Evolutionary conservation across 441 rosid genomes (phyloP), one percentile per base, ranked within the genome.

Genomic region (Capsella rubella): DNA sequence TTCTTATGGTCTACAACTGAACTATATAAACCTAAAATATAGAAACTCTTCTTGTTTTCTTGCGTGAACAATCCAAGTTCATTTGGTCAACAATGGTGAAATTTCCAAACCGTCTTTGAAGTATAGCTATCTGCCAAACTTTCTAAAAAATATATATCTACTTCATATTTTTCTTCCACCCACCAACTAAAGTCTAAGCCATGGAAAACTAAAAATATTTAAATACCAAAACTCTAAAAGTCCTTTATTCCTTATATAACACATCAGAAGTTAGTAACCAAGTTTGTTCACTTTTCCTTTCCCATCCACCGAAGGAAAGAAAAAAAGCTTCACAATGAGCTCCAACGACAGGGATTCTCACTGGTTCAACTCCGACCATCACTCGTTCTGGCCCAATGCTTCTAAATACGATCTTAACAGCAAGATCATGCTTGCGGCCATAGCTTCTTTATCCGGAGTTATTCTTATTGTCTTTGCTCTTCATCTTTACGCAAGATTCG

Each of bases 371-470:
- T 27, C 52, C 31, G 3, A 6, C 1, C 67, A 50, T 51, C 69
- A 35, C 61, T 64, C 67, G 3, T 64, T 70, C 40, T 57, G 71
- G 76, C 67, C 75, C 1, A 50, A 5, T 6, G 73, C 76, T 5
- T 71, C 77, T 64, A 8, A 53, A 2, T 80, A 82, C 34, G 78
- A 84, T 66, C 64, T 76, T 62, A 84, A 83, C 64, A 78, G 82
- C 80, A 84, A 67, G 82, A 79, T 86, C 80, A 78, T 87, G 86
- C 80, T 84, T 64, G 71, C 84, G 1, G 86, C 88, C 0, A 71
- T 92, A 2, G 13, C 82, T 34, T 84, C 86, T 12, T 54, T 84
- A 56, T 78, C 87, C 1, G 71, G 64, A 14, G 83, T 88, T 8
- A 74, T 86, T 13, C 1, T 80, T 29, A 32, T 84, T 4, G 90